phyloP scores from a whole-genome alignment of 2,329 filamentous ascomycete genomes.

The Penicillium brevicompactum region DNA sequence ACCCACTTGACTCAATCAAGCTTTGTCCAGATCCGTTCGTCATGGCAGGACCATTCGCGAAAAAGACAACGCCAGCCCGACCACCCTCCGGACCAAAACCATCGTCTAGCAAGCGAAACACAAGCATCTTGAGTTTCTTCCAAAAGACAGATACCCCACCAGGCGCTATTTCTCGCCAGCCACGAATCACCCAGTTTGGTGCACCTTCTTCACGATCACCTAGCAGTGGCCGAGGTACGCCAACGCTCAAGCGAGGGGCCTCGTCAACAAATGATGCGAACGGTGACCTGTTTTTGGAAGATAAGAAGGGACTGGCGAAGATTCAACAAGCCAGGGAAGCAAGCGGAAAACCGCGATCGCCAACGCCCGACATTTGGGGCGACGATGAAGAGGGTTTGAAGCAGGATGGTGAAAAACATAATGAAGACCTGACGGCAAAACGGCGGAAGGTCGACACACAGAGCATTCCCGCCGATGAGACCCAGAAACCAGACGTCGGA shows the following conservation, averaged over 20 bases:
- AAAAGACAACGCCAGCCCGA: conserved; percentile 29
- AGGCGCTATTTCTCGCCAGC: conserved; percentile 52
- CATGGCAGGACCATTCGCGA: conserved; percentile 29
- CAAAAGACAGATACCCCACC: conserved; percentile 63
- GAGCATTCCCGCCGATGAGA: not conserved
- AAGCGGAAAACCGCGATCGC: conserved; percentile 22
- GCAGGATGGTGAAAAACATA: conserved; percentile 26
- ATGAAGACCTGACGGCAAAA: conserved; percentile 38
- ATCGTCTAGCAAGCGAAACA: conserved; percentile 49
- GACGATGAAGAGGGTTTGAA: conserved; percentile 23
- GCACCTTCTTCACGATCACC: conserved; percentile 24
- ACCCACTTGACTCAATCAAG: not conserved
- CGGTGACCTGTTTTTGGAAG: conserved; percentile 41
- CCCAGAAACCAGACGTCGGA: not conserved
- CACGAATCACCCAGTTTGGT: conserved; percentile 56
- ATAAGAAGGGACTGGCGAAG: conserved; percentile 25
- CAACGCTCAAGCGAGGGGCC: conserved; percentile 12
- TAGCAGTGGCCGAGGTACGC: conserved; percentile 31
- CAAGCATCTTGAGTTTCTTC: conserved; percentile 74
- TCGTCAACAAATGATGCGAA: conserved; percentile 12
- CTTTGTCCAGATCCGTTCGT: not conserved
- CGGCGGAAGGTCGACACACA: conserved; percentile 33
- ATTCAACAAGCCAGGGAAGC: conserved; percentile 3
- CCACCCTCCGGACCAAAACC: conserved; percentile 12
- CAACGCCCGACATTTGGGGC: conserved; percentile 38